Evolutionary conservation across 2,329 filamentous ascomycete genomes (phyloP), one percentile per base, ranked within the genome.

Genomic region (Scedosporium boydii): DNA sequence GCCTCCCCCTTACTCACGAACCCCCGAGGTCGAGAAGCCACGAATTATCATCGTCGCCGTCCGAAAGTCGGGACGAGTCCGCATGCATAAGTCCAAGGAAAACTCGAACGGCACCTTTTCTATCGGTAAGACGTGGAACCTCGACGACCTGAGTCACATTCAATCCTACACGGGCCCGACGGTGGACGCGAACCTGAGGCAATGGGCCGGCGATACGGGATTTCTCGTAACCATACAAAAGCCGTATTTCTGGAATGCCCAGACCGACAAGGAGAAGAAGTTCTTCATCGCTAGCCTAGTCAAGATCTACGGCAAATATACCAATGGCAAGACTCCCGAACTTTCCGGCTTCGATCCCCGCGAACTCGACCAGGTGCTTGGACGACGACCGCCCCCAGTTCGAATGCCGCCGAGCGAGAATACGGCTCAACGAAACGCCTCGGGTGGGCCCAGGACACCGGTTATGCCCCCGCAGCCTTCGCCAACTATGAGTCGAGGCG

Each of bases 281-380:
- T 98, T 98, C 77, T 99, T 99, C 75, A 95, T 99, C 70, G 92
- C 90, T 41, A 97, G 93, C 74, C 77, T 98, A 68, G 86, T 98
- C 71, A 99, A 98, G 75, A 97, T 99, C 67, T 99, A 90, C 73
- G 87, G 87, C 69, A 99, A 98, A 76, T 99, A 98, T 72, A 98
- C 95, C 0, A 90, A 91, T 29, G 93, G 93, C 12, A 89, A 87
- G 69, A 76, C 86, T 38, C 95, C 95, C 2, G 84, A 89, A 63
- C 80, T 99, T 60, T 78, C 84, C 62, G 93, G 93, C 6, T 98
- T 99, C 72, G 90, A 93, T 68, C 81, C 85, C 60, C 84, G 82
- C 64, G 92, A 97, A 75, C 79, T 88, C 64, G 90, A 93, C 60
- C 82, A 88, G 68, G 83, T 98, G 56, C 78, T 89, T 41, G 89